Evolutionary conservation across 1,139 yeast genomes (phyloP), one percentile per base, ranked within the genome.

Genomic region (Geotrichum carabidarum): DNA sequence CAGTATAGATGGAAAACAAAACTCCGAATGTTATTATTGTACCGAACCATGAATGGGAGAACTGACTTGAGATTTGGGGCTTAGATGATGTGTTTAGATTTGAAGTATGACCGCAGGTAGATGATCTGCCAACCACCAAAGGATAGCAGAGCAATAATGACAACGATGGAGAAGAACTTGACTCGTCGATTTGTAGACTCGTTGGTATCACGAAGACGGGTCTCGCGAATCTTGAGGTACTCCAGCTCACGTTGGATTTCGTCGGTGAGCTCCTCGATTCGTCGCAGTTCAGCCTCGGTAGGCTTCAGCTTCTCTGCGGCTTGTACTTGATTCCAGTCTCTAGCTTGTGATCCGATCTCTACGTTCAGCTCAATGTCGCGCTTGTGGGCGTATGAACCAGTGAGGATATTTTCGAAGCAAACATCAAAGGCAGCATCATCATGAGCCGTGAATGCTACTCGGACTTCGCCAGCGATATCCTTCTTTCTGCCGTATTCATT

Each of bases 301-400:
- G 99, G 98, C 74, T 86, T 88, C 72, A 93, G 82, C 69, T 89
- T 88, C 72, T 91, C 98, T 48, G 87, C 81, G 42, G 96, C 91
- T 74, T 91, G 97, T 60, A 90, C 77, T 31, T 94, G 90, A 68
- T 89, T 89, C 98, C 98, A 93, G 73, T 93, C 98, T 72, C 98
- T 84, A 42, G 98, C 98, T 64, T 91, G 89, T 54, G 97, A 87
- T 36, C 99, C 99, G 61, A 91, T 84, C 71, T 93, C 98, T 57
- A 93, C 86, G 62, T 91, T 97, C 66, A 93, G 77, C 68, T 90
- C 97, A 63, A 93, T 76, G 56, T 84, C 83, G 44, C 78, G 68
- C 14, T 63, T 59, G 37, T 60, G 60, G 48, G 63, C 63, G 48
- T 57, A 52, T 41, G 58, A 62, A n/a, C 66, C 63, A 35, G 64